Base-by-base conservation (phyloP, 2,329 filamentous ascomycete genomes). In the Verticillium isaacii region DNA sequence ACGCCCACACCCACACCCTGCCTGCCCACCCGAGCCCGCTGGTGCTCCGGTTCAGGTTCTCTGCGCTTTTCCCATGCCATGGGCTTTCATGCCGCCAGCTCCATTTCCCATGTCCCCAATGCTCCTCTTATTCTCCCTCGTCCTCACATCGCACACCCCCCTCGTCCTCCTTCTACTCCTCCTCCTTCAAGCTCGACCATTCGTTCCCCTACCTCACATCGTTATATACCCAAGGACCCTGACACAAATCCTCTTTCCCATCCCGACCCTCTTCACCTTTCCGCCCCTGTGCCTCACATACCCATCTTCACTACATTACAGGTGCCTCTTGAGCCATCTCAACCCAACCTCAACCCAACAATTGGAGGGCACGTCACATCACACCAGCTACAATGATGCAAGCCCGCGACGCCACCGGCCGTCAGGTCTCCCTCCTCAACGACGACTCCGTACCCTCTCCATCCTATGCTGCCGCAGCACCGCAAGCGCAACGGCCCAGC, bases 401-500 rank as follows among this genome's bases (percentile, higher is more conserved):
- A 64, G 81, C 78, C 59, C 76, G 80, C 68, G 82, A 87, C 72
- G 82, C 84, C 54, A 76, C 80, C 52, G 85, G 85, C 67, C 82
- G 83, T 66, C 77, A 80, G 72, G 81, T 88, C 69, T 87, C 85
- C 59, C 77, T 88, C 11, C 77, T 88, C 45, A 87, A 87, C 71
- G 83, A 87, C 65, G 83, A 85, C 57, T 70, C 73, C 15, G 68
- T 25, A 15, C 17, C 57, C 17, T 32, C 62, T 64, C 62, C 63
- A 45, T 61, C 65, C 64, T 63, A 66, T 57, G 62, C 62, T 19
- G 15, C 39, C 39, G 15, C 39, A 8, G 39, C 39, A 58, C 32
- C 65, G 52, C 45, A 55, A 34, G 63, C 65, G 45, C 64, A 66
- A 56, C 63, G 64, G 59, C 60, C 60, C 6, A 70, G 72, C 67